A percentile compares a stretch with the other conserved stretches of the same genome.
phyloP scores from a whole-genome alignment of 208 protist genomes.

The Leishmania lainsoni region DNA sequence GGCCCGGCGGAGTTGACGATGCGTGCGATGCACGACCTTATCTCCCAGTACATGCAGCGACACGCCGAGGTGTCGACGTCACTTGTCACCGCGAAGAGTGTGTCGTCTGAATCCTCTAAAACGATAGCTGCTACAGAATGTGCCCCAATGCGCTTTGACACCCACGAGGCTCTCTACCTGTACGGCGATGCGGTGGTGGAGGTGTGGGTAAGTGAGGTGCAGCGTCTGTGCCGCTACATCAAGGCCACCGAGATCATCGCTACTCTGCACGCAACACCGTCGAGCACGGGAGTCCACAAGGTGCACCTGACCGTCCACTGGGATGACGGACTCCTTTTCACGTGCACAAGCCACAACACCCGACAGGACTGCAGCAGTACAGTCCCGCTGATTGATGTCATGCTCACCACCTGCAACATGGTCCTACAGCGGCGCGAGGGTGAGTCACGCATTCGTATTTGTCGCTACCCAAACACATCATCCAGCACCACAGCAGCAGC shows the following conservation, averaged over 20 bases:
- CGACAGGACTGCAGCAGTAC: not conserved
- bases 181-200: conserved; percentile 63
- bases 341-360: conserved; percentile 35
- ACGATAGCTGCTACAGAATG: not conserved
- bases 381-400: conserved; percentile 18
- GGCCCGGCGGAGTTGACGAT: conserved; percentile 7
- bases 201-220: conserved; percentile 57
- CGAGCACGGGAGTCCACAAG: not conserved
- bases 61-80: conserved; percentile 22
- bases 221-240: conserved; percentile 74
- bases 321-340: conserved; percentile 75
- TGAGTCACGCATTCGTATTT: conserved; percentile 13
- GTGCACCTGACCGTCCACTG: conserved; percentile 55
- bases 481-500: conserved; percentile 13
- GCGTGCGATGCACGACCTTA: conserved; percentile 9
- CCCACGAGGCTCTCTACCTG: conserved; percentile 34
- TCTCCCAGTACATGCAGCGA: conserved; percentile 22
- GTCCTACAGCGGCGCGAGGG: conserved; percentile 22
- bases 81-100: not conserved
- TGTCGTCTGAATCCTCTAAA: not conserved
- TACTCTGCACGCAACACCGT: conserved; percentile 50
- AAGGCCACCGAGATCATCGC: conserved; percentile 64
- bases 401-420: conserved; percentile 22
- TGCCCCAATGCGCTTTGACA: conserved; percentile 29
- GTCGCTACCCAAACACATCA: conserved; percentile 31